These are phyloP conservation scores for Fragaria iinumae DNA, from an alignment of 306 rosid species.

Conservation along the genomic window DNA sequence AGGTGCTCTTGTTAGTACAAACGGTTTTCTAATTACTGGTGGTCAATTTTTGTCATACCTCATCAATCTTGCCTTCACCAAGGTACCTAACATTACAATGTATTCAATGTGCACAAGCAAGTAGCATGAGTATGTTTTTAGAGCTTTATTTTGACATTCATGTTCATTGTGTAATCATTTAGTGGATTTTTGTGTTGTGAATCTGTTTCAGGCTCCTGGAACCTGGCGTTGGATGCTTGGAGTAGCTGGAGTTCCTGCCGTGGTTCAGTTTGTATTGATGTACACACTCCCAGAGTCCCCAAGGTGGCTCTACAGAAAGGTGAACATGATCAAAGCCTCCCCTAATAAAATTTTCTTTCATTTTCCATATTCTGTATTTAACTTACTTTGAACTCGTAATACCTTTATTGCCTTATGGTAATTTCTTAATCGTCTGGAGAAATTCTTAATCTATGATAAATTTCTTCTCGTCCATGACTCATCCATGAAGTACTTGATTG, in stretches of 20 bases:
- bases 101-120: not conserved
- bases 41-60: slow-evolving; percentile 83
- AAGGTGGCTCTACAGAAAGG: slow-evolving; percentile 79
- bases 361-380: not conserved
- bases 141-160: not conserved
- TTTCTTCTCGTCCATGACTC: not conserved
- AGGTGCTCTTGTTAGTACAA: slow-evolving; percentile 79
- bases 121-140: not conserved
- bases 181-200: not conserved
- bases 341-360: not conserved
- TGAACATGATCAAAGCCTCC: slow-evolving; percentile 17
- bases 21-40: slow-evolving; percentile 68
- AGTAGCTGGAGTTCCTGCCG: slow-evolving; percentile 66
- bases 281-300: slow-evolving; percentile 82
- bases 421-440: not conserved
- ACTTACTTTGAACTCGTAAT: not conserved
- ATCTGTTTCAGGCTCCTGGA: slow-evolving; percentile 49
- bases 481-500: not conserved
- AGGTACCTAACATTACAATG: slow-evolving; percentile 31
- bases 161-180: not conserved
- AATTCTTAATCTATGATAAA: not conserved
- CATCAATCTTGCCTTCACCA: slow-evolving; percentile 73
- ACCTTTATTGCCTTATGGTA: not conserved
- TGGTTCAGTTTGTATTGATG: slow-evolving; percentile 68
- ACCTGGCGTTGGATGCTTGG: slow-evolving; percentile 97